phyloP scores from a whole-genome alignment of 2,329 filamentous ascomycete genomes.

The Fusarium devonianum region DNA sequence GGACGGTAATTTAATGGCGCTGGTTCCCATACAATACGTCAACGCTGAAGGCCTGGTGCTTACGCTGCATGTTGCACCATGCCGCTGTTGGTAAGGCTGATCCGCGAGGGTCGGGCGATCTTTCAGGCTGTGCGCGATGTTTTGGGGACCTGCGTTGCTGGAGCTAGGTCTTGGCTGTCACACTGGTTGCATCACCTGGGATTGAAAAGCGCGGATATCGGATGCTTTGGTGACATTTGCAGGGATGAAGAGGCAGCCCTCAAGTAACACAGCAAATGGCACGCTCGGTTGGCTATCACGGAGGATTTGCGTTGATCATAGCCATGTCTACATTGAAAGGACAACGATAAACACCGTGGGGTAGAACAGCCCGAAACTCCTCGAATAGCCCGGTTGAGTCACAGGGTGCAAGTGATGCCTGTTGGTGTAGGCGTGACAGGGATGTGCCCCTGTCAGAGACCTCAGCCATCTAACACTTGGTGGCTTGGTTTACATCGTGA shows the following conservation, averaged over 20 bases:
- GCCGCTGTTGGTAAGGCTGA: conserved; percentile 34
- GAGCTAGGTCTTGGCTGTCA: conserved; percentile 1
- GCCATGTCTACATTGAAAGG: too few species aligned
- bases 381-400: too few species aligned
- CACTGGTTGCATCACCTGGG: not conserved
- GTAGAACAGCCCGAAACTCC: too few species aligned
- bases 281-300: too few species aligned
- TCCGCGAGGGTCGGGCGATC: conserved; percentile 13
- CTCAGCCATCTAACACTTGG: not conserved
- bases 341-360: too few species aligned
- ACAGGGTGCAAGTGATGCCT: too few species aligned
- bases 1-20: not conserved
- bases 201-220: not conserved
- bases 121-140: not conserved
- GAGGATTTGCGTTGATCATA: too few species aligned
- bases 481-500: not conserved
- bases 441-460: not conserved
- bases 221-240: not conserved
- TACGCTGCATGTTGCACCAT: conserved; percentile 34
- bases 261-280: too few species aligned
- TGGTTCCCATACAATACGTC: not conserved
- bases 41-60: conserved; percentile 5
- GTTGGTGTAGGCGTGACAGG: too few species aligned
- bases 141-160: not conserved
- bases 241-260: not conserved